Percentiles rank a stretch among this genome's conserved stretches.
Conservation (phyloP, 2,329 filamentous ascomycete genomes). For the Trichophyton benhamiae region DNA sequence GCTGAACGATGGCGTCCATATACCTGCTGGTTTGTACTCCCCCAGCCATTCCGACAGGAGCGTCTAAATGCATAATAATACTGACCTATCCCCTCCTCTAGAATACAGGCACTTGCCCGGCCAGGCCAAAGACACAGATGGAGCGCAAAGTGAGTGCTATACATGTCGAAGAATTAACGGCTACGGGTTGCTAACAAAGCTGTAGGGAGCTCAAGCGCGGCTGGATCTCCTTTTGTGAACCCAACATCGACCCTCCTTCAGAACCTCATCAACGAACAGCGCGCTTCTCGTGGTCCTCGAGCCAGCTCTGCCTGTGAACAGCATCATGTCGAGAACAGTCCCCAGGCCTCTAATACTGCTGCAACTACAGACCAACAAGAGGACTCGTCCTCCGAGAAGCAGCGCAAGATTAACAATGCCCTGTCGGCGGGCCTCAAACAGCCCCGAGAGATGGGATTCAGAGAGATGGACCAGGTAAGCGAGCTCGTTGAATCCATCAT, state of each 20-base stretch:
- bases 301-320: constrained; percentile 16
- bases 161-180: not conserved
- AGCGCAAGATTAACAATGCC: constrained; percentile 21
- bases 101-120: not conserved
- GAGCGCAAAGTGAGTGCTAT: not conserved
- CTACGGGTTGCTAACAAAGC: not conserved
- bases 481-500: not conserved
- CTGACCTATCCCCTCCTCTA: not conserved
- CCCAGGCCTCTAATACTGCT: constrained; percentile 17
- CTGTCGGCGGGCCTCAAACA: constrained; percentile 23
- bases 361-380: constrained; percentile 17
- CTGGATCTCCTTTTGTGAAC: constrained; percentile 24
- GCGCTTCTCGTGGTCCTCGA: constrained; percentile 25
- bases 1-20: not conserved
- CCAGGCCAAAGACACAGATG: not conserved
- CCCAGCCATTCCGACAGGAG: no score
- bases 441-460: constrained; percentile 31
- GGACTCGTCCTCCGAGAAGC: constrained; percentile 26
- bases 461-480: constrained; percentile 33
- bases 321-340: constrained; percentile 12
- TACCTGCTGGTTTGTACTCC: not conserved
- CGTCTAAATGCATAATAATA: not conserved
- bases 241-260: constrained; percentile 30
- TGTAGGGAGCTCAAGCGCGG: constrained; percentile 22
- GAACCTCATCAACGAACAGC: constrained; percentile 31